These are phyloP conservation scores for Saccharum hybrid DNA, from an alignment of 202 grass and related monocot species.

Conservation along the genomic window DNA sequence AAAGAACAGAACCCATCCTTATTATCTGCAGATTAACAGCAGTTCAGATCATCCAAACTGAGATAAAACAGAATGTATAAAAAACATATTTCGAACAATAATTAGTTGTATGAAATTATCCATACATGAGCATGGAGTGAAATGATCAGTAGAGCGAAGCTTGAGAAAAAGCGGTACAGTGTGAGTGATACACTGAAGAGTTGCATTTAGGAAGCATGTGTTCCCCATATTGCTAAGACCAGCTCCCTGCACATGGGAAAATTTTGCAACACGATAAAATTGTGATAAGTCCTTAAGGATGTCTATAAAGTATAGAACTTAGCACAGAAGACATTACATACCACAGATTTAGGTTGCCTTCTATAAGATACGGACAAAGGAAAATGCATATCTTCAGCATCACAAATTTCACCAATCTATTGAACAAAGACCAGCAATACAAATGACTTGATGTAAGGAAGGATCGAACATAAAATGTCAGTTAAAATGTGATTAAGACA, in stretches of 20 bases:
- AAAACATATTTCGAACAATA: conserved; percentile 14
- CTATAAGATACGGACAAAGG: conserved; percentile 17
- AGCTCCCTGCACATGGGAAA: too few relatives aligned
- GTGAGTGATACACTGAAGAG: conserved; percentile 46
- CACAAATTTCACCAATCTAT: too few relatives aligned
- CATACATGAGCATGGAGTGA: conserved; percentile 64
- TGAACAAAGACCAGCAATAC: too few relatives aligned
- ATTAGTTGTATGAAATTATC: conserved; percentile 36
- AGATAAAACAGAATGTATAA: conserved; percentile 13
- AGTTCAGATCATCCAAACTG: conserved; percentile 29
- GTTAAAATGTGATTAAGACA: conserved; percentile 7
- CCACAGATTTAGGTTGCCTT: not conserved
- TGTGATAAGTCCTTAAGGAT: too few relatives aligned
- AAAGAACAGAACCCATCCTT: conserved; percentile 73
- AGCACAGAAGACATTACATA: too few relatives aligned
- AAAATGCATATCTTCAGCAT: too few relatives aligned
- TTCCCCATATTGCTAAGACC: too few relatives aligned
- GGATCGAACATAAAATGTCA: not conserved
- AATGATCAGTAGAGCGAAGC: conserved; percentile 58
- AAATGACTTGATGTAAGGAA: conserved; percentile 3
- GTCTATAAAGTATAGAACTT: too few relatives aligned
- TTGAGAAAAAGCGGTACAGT: conserved; percentile 76
- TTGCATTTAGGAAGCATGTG: too few relatives aligned
- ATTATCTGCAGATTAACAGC: conserved; percentile 56
- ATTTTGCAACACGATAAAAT: too few relatives aligned